These are phyloP conservation scores for Chrysanthemum seticuspe DNA, from an alignment of 129 eudicot species.

Conservation along the genomic window DNA sequence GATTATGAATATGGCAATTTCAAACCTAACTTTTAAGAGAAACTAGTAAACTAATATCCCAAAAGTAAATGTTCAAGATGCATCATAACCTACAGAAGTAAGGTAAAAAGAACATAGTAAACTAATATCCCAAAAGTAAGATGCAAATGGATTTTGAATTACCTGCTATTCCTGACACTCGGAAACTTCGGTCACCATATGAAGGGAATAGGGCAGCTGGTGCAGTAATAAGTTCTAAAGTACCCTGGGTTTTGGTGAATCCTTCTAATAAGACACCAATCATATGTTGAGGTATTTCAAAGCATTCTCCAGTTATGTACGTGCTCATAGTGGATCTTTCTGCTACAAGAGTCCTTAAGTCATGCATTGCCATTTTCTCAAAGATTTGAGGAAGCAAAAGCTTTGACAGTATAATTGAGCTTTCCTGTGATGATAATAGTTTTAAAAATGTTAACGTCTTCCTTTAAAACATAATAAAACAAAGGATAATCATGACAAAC, in stretches of 20 bases:
- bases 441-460: background rate
- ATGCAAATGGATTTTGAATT: background rate
- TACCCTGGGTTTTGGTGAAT: conserved; percentile 57
- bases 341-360: conserved; percentile 67
- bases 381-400: conserved; percentile 80
- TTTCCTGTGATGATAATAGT: conserved; percentile 55
- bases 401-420: conserved; percentile 68
- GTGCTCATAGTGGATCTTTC: conserved; percentile 72
- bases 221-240: conserved; percentile 65
- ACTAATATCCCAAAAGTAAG: background rate
- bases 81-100: background rate
- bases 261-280: conserved; percentile 85
- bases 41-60: too few species aligned
- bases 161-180: conserved; percentile 63
- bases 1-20: too few species aligned
- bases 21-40: too few species aligned
- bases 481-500: too few species aligned
- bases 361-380: conserved; percentile 85
- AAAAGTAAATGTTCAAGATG: too few species aligned
- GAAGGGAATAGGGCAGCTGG: conserved; percentile 68
- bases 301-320: conserved; percentile 67
- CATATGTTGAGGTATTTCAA: conserved; percentile 68
- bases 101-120: background rate
- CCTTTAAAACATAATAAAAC: background rate
- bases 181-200: conserved; percentile 51